A percentile compares a stretch with the other conserved stretches of the same genome.
Evolutionary conservation across 176 grass and related monocot species (phyloP).

Genomic region (Calamus simplicifolius): DNA sequence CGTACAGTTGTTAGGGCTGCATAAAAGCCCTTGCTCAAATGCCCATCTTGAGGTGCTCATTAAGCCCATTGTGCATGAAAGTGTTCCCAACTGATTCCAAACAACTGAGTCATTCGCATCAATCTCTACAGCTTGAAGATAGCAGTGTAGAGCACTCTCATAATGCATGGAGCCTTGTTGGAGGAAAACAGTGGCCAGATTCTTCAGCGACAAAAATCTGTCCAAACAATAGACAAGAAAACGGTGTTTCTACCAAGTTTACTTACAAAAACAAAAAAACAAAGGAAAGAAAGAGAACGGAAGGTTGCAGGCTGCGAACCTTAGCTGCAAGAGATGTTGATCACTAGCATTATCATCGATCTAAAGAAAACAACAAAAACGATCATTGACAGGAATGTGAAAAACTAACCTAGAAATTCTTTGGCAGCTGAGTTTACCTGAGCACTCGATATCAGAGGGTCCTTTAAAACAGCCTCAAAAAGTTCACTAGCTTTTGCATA

Average conservation of each 20-base stretch:
- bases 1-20: slow-evolving; percentile 94
- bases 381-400: slow-evolving; percentile 11
- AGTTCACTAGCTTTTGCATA: slow-evolving; percentile 64
- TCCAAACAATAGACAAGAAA: too few species aligned
- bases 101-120: slow-evolving; percentile 89
- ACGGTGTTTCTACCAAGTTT: too few species aligned
- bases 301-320: slow-evolving; percentile 28
- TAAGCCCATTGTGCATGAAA: slow-evolving; percentile 89
- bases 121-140: slow-evolving; percentile 89
- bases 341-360: slow-evolving; percentile 60
- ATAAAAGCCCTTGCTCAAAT: slow-evolving; percentile 92
- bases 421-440: slow-evolving; percentile 24
- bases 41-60: slow-evolving; percentile 84
- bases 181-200: slow-evolving; percentile 85
- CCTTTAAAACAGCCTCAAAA: slow-evolving; percentile 80
- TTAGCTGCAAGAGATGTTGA: slow-evolving; percentile 85
- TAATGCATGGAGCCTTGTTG: slow-evolving; percentile 55
- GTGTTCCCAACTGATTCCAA: slow-evolving; percentile 91
- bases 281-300: slow-evolving; percentile 6
- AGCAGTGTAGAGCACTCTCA: slow-evolving; percentile 89
- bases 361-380: slow-evolving; percentile 28
- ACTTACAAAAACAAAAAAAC: neutral
- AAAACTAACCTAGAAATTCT: slow-evolving; percentile 16
- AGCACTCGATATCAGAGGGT: slow-evolving; percentile 65
- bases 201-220: slow-evolving; percentile 94